phyloP scores from a whole-genome alignment of 2,329 filamentous ascomycete species.

The Alternaria sp. region DNA sequence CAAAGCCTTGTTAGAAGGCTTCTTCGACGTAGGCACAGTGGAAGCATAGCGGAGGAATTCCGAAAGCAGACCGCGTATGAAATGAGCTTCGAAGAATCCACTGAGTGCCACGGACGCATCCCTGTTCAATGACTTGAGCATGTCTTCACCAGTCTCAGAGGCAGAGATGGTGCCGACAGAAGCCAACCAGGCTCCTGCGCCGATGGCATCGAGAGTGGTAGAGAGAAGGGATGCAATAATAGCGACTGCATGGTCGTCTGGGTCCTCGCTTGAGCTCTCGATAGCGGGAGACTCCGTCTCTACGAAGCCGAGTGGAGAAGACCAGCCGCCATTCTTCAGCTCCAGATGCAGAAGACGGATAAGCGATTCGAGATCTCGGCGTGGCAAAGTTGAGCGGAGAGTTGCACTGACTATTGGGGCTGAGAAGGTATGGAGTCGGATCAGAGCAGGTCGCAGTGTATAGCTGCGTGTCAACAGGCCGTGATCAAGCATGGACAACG shows the following conservation, averaged over 20 bases:
- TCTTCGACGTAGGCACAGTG: slow-evolving; percentile 40
- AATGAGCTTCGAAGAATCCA: slow-evolving; percentile 73
- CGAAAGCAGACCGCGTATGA: slow-evolving; percentile 69
- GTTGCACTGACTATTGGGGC: slow-evolving; percentile 67
- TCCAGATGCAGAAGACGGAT: slow-evolving; percentile 78
- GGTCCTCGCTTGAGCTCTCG: slow-evolving; percentile 57
- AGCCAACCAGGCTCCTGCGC: slow-evolving; percentile 75
- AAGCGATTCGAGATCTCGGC: slow-evolving; percentile 74
- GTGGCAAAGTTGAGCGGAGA: slow-evolving; percentile 70
- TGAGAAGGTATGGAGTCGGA: slow-evolving; percentile 74
- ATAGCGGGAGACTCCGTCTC: slow-evolving; percentile 50
- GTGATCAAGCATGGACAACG: slow-evolving; percentile 72
- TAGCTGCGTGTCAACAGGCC: slow-evolving; percentile 70
- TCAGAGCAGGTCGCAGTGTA: slow-evolving; percentile 73
- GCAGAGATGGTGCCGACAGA: slow-evolving; percentile 59
- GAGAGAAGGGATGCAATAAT: slow-evolving; percentile 77
- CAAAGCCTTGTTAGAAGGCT: slow-evolving; percentile 43
- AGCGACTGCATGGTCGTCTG: slow-evolving; percentile 73
- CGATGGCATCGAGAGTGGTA: slow-evolving; percentile 78
- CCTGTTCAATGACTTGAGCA: slow-evolving; percentile 71
- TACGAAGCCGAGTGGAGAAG: slow-evolving; percentile 72
- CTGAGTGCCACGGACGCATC: slow-evolving; percentile 77
- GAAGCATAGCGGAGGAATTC: slow-evolving; percentile 70
- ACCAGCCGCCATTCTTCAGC: slow-evolving; percentile 79
- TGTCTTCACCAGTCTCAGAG: slow-evolving; percentile 66